Percentiles rank a stretch among this genome's conserved stretches.
These are phyloP conservation scores for Volutella citrinella DNA, from an alignment of 2,329 filamentous ascomycete species.

Conservation along the genomic window DNA sequence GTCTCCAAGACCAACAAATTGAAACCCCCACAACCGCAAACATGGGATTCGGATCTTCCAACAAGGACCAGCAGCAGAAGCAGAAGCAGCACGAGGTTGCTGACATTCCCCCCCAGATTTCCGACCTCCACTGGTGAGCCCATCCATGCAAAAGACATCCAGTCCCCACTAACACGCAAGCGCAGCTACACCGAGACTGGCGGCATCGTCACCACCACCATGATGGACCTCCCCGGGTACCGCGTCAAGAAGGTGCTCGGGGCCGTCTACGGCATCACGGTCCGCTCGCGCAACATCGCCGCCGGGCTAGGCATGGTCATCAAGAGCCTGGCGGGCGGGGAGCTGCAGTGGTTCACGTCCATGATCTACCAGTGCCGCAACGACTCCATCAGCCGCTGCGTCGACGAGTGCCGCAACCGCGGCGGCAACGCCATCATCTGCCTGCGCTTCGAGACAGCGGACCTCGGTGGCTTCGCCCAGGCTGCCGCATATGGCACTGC, in stretches of 20 bases:
- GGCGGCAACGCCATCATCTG: slow-evolving; percentile 60
- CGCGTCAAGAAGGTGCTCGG: slow-evolving; percentile 56
- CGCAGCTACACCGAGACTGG: slow-evolving; percentile 59
- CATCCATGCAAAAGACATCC: no score
- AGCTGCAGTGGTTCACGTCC: slow-evolving; percentile 57
- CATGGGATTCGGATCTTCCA: slow-evolving; percentile 25
- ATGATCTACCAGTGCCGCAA: slow-evolving; percentile 59
- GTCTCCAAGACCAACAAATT: no score
- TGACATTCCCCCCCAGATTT: slow-evolving; percentile 37
- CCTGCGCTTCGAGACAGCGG: slow-evolving; percentile 55
- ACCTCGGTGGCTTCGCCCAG: slow-evolving; percentile 54
- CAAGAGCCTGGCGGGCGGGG: slow-evolving; percentile 56
- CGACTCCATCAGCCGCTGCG: slow-evolving; percentile 53
- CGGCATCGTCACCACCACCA: slow-evolving; percentile 60
- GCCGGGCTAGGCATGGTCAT: slow-evolving; percentile 54
- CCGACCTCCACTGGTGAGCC: slow-evolving; percentile 50
- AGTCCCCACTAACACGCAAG: no score
- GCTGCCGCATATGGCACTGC: slow-evolving; percentile 61
- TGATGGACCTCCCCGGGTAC: slow-evolving; percentile 62
- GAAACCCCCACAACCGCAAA: slow-evolving; percentile 9
- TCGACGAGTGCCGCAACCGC: slow-evolving; percentile 53
- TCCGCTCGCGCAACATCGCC: slow-evolving; percentile 57
- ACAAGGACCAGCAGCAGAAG: slow-evolving; percentile 20
- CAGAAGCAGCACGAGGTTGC: slow-evolving; percentile 28
- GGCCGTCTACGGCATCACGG: slow-evolving; percentile 55